Conservation (phyloP, 352 stramenopile species). For the Pythium brassicae region DNA sequence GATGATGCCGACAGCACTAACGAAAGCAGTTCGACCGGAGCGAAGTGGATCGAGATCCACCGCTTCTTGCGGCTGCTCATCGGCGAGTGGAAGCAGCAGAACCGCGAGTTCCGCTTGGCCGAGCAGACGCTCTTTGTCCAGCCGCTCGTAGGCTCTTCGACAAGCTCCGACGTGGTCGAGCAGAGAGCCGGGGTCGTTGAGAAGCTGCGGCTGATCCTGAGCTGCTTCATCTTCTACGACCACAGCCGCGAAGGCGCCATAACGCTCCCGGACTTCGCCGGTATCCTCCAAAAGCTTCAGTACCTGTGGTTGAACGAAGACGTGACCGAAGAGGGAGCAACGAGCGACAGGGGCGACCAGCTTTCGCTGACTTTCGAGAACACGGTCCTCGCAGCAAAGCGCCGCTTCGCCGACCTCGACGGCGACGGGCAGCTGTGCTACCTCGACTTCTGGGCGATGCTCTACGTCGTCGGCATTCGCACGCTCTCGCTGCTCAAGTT, state of each 20-base stretch:
- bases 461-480: slow-evolving; percentile 70
- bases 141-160: slow-evolving; percentile 10
- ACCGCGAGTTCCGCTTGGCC: slow-evolving; percentile 37
- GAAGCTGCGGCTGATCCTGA: slow-evolving; percentile 60
- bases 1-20: not conserved
- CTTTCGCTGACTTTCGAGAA: slow-evolving; percentile 51
- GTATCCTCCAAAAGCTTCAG: slow-evolving; percentile 43
- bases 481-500: slow-evolving; percentile 52
- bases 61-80: slow-evolving; percentile 60
- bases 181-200: slow-evolving; percentile 23
- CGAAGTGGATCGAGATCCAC: slow-evolving; percentile 60
- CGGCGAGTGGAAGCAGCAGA: slow-evolving; percentile 70
- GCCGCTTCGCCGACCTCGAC: slow-evolving; percentile 48
- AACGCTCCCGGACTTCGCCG: slow-evolving; percentile 42
- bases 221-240: slow-evolving; percentile 73
- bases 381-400: slow-evolving; percentile 33
- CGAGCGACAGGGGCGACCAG: slow-evolving; percentile 13
- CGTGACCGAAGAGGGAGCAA: slow-evolving; percentile 31
- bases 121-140: slow-evolving; percentile 48
- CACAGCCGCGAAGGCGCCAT: slow-evolving; percentile 52
- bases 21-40: not conserved
- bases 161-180: not conserved
- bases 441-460: slow-evolving; percentile 80
- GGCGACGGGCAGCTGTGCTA: slow-evolving; percentile 69
- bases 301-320: slow-evolving; percentile 63